Evolutionary conservation across 345 rosid species (phyloP).

Genomic region (Murraya koenigii): DNA sequence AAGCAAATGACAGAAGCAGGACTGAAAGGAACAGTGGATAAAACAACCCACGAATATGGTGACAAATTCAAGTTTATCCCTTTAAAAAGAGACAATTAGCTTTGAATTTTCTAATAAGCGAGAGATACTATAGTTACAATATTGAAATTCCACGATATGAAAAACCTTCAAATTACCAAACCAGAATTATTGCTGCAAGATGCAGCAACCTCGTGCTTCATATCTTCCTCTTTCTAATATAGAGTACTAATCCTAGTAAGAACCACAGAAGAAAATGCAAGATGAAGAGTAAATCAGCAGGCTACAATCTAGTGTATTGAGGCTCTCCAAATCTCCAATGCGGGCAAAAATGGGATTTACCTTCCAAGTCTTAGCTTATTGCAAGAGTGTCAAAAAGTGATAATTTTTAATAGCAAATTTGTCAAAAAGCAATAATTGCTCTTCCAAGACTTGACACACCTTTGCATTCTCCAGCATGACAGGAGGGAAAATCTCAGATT

Average conservation of each 20-base stretch:
- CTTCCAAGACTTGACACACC: not conserved
- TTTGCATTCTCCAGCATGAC: not conserved
- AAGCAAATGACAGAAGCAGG: not conserved
- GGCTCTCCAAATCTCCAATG: not conserved
- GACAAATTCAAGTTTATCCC: not conserved
- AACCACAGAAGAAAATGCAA: not conserved
- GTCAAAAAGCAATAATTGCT: not conserved
- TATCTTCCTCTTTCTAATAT: not conserved
- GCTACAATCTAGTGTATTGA: not conserved
- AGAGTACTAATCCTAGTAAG: not conserved
- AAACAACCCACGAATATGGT: not conserved
- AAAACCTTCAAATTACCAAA: not conserved
- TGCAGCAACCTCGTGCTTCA: conserved; percentile 1
- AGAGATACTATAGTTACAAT: not conserved
- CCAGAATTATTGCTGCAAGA: not conserved
- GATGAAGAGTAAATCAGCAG: not conserved
- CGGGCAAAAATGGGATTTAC: not conserved
- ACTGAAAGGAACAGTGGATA: not conserved
- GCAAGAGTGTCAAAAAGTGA: not conserved
- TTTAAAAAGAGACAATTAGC: not conserved
- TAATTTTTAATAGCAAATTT: not conserved
- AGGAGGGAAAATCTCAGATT: not conserved
- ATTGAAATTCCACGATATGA: not conserved
- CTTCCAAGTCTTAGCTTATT: not conserved
- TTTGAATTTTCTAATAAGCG: not conserved